Evolutionary conservation across 345 rosid species (phyloP).

Genomic region (Aquilaria malaccensis): DNA sequence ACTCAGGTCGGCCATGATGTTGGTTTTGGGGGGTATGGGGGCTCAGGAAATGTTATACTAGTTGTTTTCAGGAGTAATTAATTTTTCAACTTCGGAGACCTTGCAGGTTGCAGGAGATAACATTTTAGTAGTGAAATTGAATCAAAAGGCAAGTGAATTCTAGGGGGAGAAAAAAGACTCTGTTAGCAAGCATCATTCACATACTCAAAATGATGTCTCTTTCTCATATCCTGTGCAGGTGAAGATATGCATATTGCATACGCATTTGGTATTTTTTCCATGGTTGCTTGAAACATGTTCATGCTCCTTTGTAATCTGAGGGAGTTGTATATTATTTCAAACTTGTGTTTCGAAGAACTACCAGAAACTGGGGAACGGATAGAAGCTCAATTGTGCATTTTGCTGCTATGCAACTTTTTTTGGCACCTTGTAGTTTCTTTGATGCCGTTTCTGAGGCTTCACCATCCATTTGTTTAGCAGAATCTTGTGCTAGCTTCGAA

Average conservation of each 20-base stretch:
- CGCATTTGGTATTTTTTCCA: not conserved
- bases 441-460: constrained; percentile 5
- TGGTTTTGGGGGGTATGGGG: too few species aligned
- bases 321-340: not conserved
- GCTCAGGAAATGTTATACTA: too few species aligned
- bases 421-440: not conserved
- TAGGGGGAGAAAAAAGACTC: too few species aligned
- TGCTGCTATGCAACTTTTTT: not conserved
- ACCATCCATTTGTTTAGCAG: constrained; percentile 7
- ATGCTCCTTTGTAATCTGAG: constrained; percentile 3
- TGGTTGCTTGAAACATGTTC: not conserved
- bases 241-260: not conserved
- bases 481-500: too few species aligned
- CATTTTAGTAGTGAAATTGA: too few species aligned
- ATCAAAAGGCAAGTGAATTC: too few species aligned
- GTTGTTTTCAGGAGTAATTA: too few species aligned
- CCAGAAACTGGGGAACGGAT: not conserved
- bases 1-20: too few species aligned
- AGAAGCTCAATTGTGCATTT: constrained; percentile 2
- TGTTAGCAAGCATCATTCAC: too few species aligned
- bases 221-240: constrained; percentile 16
- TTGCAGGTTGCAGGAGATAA: too few species aligned
- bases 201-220: constrained; percentile 1
- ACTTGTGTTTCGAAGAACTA: constrained; percentile 3
- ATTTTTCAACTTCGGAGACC: too few species aligned